Percentiles rank a stretch among this genome's conserved stretches.
Evolutionary conservation across 306 rosid species (phyloP).

Genomic region (Cicer cuneatum): DNA sequence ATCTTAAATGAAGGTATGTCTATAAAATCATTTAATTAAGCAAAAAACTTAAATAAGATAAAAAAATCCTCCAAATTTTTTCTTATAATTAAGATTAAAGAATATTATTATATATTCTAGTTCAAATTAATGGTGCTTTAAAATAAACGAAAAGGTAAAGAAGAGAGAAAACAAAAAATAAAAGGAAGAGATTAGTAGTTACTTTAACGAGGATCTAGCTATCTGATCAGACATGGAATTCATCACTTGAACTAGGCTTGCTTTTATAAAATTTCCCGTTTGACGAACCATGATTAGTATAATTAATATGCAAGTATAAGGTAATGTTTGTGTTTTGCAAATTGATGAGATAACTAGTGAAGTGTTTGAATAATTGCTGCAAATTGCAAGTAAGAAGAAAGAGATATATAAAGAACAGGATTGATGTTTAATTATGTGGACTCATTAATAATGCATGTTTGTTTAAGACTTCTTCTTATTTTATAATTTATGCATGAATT

Average conservation of each 20-base stretch:
- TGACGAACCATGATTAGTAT: neutral
- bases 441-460: no score
- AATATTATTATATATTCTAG: no score
- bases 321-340: no score
- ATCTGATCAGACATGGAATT: neutral
- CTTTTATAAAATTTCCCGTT: constrained; percentile 13
- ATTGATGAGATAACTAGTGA: no score
- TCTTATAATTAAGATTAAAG: no score
- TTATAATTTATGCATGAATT: no score
- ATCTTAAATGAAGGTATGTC: no score
- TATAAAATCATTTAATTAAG: no score
- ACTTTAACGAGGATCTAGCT: neutral
- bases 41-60: no score
- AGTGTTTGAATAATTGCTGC: neutral
- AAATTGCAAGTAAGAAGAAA: neutral
- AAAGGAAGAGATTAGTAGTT: neutral
- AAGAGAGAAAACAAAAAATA: neutral
- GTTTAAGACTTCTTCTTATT: no score
- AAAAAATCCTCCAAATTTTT: no score
- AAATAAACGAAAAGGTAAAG: neutral
- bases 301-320: no score
- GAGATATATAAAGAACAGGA: neutral
- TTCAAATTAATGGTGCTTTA: neutral
- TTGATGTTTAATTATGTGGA: neutral
- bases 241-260: neutral